A percentile compares a stretch with the other conserved stretches of the same genome.
Conservation (phyloP, 108 stramenopile species). For the Skeletonema menzelii region DNA sequence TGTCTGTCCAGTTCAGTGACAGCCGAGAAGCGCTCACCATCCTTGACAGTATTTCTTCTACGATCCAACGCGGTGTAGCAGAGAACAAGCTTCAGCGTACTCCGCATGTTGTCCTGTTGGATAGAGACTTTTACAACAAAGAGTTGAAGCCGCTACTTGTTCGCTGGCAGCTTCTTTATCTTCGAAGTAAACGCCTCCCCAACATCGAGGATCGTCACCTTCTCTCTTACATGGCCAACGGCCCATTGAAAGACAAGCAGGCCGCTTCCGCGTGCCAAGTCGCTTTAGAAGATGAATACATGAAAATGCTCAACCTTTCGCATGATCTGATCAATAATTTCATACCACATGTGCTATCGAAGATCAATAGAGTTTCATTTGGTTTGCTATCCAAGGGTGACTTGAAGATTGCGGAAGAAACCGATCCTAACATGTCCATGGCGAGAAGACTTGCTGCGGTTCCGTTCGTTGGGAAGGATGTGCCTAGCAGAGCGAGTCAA, state of each 20-base stretch:
- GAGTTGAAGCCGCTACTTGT: constrained; percentile 91
- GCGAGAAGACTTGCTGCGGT: constrained; percentile 93
- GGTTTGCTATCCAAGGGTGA: constrained; percentile 84
- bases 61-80: constrained; percentile 83
- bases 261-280: constrained; percentile 88
- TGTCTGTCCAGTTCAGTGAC: constrained; percentile 88
- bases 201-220: constrained; percentile 90
- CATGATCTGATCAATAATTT: constrained; percentile 93
- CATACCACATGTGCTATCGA: constrained; percentile 90
- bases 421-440: constrained; percentile 86
- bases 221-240: constrained; percentile 91
- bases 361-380: constrained; percentile 98
- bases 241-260: constrained; percentile 71
- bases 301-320: constrained; percentile 97
- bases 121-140: constrained; percentile 84
- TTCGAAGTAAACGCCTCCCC: constrained; percentile 86
- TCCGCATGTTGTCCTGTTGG: constrained; percentile 93
- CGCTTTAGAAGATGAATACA: constrained; percentile 94
- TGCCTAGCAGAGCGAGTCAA: constrained; percentile 95
- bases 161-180: constrained; percentile 95
- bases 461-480: constrained; percentile 99
- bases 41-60: constrained; percentile 75
- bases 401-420: constrained; percentile 71
- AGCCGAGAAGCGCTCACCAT: constrained; percentile 85
- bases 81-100: constrained; percentile 85